Conservation (phyloP, 2,329 filamentous ascomycete genomes). For the Monosporascus sp. region DNA sequence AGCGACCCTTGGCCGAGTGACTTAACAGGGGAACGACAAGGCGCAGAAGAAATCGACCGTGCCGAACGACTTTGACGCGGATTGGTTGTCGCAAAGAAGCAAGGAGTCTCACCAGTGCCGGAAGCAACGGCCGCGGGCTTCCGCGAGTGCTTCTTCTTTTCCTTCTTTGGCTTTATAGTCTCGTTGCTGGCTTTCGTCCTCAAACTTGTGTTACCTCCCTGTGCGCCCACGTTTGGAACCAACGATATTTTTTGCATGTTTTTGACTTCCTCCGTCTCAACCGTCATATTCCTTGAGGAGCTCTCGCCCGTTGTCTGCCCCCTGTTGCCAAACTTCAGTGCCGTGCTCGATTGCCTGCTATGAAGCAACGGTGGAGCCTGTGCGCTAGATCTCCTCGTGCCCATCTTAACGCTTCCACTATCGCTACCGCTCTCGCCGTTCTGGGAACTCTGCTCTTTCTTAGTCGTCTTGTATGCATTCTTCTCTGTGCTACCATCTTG, state of each 20-base stretch:
- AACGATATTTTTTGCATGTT: slow-evolving; percentile 82
- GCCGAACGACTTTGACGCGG: slow-evolving; percentile 37
- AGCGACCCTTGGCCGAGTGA: slow-evolving; percentile 28
- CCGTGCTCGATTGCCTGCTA: slow-evolving; percentile 61
- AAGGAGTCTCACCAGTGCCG: slow-evolving; percentile 61
- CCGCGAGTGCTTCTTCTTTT: slow-evolving; percentile 73
- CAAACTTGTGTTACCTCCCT: slow-evolving; percentile 65
- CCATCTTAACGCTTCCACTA: slow-evolving; percentile 46
- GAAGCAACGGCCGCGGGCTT: slow-evolving; percentile 68
- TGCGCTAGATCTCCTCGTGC: slow-evolving; percentile 36
- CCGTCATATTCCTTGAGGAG: slow-evolving; percentile 87
- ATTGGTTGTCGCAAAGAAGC: slow-evolving; percentile 22
- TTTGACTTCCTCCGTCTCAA: slow-evolving; percentile 92
- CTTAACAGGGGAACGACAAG: slow-evolving; percentile 30
- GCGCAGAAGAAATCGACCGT: slow-evolving; percentile 28
- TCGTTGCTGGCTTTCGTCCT: slow-evolving; percentile 88
- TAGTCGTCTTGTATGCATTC: slow-evolving; percentile 36
- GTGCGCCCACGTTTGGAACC: slow-evolving; percentile 57
- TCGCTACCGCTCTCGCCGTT: slow-evolving; percentile 61
- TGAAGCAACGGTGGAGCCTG: slow-evolving; percentile 45
- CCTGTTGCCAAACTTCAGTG: slow-evolving; percentile 61
- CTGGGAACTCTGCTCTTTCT: slow-evolving; percentile 40
- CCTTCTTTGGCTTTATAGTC: slow-evolving; percentile 90
- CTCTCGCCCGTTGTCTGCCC: slow-evolving; percentile 63
- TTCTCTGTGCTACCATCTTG: slow-evolving; percentile 31